phyloP scores from a whole-genome alignment of 139 green algal species.

The Choricystis sp. region DNA sequence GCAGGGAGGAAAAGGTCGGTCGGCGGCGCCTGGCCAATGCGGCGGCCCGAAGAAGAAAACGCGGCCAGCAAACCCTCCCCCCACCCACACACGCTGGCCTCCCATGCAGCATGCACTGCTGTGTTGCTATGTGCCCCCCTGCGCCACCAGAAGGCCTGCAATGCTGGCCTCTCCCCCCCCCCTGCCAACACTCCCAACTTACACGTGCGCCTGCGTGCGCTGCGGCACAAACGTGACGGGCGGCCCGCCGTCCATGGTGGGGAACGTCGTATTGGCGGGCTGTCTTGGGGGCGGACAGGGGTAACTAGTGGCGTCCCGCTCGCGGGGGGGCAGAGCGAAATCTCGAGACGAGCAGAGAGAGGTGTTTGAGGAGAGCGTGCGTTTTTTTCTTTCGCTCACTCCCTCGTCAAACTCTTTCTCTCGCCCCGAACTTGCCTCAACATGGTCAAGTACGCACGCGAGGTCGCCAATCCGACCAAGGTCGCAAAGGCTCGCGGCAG shows the following conservation, averaged over 20 bases:
- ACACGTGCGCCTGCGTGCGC: constrained; percentile 58
- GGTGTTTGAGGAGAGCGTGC: too few relatives aligned
- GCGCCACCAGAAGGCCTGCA: too few relatives aligned
- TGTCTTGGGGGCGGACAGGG: neutral
- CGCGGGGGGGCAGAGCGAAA: neutral
- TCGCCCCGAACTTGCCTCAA: too few relatives aligned
- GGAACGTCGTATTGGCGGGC: constrained; percentile 9
- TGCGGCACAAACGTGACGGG: constrained; percentile 24
- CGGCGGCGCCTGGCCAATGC: neutral
- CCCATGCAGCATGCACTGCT: too few relatives aligned
- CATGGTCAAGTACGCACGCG: constrained; percentile 72
- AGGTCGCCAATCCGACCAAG: constrained; percentile 52
- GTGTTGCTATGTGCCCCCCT: too few relatives aligned
- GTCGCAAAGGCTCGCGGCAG: constrained; percentile 36
- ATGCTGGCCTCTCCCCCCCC: too few relatives aligned
- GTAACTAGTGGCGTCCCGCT: neutral
- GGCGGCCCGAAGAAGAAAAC: neutral
- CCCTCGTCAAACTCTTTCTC: too few relatives aligned
- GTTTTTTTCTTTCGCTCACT: too few relatives aligned
- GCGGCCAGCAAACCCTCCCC: too few relatives aligned
- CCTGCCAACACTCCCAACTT: constrained; percentile 17
- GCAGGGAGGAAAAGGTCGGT: neutral
- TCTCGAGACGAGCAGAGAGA: too few relatives aligned
- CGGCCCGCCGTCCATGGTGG: constrained; percentile 2
- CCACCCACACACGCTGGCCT: too few relatives aligned